These are phyloP conservation scores for Ophiosphaerella korrae DNA, from an alignment of 2,329 filamentous ascomycete species.

Conservation along the genomic window DNA sequence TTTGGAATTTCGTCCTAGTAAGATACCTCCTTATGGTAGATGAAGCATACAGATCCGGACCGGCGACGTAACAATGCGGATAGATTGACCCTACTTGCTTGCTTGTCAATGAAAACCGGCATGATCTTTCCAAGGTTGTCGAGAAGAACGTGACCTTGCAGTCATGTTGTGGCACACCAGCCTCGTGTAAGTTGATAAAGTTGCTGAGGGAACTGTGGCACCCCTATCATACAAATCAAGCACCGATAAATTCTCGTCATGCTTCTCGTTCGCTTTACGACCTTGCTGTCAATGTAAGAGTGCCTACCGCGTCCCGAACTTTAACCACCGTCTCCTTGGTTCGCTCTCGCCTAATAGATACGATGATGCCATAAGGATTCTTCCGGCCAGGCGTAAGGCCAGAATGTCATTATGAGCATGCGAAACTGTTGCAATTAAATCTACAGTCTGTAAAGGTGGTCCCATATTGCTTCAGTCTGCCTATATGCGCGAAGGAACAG, in stretches of 20 bases:
- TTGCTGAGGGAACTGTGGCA: conserved; percentile 12
- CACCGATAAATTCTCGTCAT: conserved; percentile 4
- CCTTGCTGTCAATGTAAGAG: conserved; percentile 19
- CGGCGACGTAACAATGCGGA: conserved; percentile 1
- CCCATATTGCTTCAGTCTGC: conserved; percentile 16
- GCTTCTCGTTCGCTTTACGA: conserved; percentile 20
- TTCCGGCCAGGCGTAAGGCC: background rate
- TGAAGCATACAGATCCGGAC: background rate
- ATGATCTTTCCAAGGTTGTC: background rate
- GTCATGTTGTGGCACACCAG: conserved; percentile 6
- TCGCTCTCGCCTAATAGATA: background rate
- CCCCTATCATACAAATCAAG: conserved; percentile 2
- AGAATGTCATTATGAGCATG: conserved; percentile 16
- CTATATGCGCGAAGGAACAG: conserved; percentile 12
- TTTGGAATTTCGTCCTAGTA: background rate
- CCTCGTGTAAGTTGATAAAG: conserved; percentile 14
- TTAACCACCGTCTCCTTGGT: background rate
- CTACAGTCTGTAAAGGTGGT: conserved; percentile 15
- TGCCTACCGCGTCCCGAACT: background rate
- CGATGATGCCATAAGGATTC: background rate
- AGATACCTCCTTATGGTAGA: conserved; percentile 2
- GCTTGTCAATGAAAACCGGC: too few species aligned
- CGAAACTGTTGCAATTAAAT: conserved; percentile 19
- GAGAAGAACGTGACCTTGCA: conserved; percentile 6
- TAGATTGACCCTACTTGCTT: background rate